Evolutionary conservation across 495 filamentous ascomycete genomes (phyloP).

Genomic region (Aspergillus ellipticus): DNA sequence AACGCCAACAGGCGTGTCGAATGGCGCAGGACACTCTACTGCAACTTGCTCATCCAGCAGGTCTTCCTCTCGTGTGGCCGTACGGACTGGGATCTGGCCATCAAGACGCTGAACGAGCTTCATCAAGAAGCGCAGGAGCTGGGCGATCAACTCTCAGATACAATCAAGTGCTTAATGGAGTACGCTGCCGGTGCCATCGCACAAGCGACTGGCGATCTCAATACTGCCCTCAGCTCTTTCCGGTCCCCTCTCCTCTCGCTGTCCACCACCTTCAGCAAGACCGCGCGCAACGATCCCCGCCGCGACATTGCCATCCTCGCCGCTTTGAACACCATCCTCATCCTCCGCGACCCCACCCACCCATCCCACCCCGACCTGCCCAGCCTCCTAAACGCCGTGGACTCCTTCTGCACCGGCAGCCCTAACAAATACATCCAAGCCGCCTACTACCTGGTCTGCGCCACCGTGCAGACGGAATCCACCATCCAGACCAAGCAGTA

Average conservation of each 20-base stretch:
- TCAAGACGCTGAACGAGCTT: constrained; percentile 39
- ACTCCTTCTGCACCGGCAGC: constrained; percentile 63
- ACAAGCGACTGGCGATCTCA: constrained; percentile 73
- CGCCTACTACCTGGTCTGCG: constrained; percentile 74
- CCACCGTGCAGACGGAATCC: constrained; percentile 57
- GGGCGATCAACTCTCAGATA: constrained; percentile 35
- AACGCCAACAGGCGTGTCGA: constrained; percentile 40
- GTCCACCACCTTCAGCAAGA: constrained; percentile 40
- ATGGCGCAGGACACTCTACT: constrained; percentile 53
- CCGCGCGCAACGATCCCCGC: constrained; percentile 50
- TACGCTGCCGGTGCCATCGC: constrained; percentile 75
- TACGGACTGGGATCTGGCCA: constrained; percentile 60
- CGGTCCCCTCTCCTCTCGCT: constrained; percentile 53
- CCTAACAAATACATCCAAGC: constrained; percentile 69
- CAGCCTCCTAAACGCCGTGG: constrained; percentile 58
- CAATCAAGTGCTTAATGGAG: constrained; percentile 44
- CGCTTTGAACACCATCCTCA: constrained; percentile 75
- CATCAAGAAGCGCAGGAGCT: constrained; percentile 31
- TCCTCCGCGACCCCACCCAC: constrained; percentile 64
- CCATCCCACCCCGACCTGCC: constrained; percentile 43
- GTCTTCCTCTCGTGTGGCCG: constrained; percentile 56
- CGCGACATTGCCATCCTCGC: constrained; percentile 74
- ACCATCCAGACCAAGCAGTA: constrained; percentile 73
- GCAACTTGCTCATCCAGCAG: constrained; percentile 56
- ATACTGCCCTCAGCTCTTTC: constrained; percentile 62